A percentile compares a stretch with the other conserved stretches of the same genome.
These are phyloP conservation scores for Hapsidospora chrysogenum DNA, from an alignment of 495 filamentous ascomycete genomes.

Conservation along the genomic window DNA sequence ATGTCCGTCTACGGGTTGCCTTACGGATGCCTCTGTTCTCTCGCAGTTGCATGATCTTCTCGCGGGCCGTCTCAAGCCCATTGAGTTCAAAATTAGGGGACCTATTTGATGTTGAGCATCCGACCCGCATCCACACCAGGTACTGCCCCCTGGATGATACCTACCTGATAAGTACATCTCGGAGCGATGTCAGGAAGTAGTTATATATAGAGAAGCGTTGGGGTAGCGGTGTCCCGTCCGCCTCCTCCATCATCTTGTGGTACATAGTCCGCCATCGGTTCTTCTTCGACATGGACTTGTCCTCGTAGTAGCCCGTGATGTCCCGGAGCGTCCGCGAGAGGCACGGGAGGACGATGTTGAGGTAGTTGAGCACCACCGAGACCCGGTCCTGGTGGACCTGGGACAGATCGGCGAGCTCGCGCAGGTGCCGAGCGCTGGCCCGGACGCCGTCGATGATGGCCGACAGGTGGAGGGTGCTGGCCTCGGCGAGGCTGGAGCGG, in stretches of 20 bases:
- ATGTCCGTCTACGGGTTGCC: conserved; percentile 2
- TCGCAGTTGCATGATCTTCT: conserved; percentile 26
- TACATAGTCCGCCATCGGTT: conserved; percentile 36
- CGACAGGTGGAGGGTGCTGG: conserved; percentile 23
- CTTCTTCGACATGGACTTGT: conserved; percentile 24
- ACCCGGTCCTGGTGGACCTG: conserved; percentile 29
- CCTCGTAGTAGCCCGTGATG: conserved; percentile 31
- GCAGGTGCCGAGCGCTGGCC: conserved; percentile 23
- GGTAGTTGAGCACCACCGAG: conserved; percentile 29
- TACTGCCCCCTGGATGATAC: not conserved
- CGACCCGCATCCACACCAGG: not conserved
- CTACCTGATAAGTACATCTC: conserved; percentile 31
- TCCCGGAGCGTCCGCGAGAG: conserved; percentile 30
- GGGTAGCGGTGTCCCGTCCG: conserved; percentile 26
- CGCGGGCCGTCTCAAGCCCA: conserved; percentile 26
- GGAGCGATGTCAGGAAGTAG: conserved; percentile 28
- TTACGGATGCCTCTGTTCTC: conserved; percentile 26
- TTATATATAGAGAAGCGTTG: conserved; percentile 36
- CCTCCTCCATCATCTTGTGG: conserved; percentile 31
- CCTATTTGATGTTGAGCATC: no score
- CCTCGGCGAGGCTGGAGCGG: conserved; percentile 18
- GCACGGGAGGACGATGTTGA: conserved; percentile 34
- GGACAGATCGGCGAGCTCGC: conserved; percentile 32
- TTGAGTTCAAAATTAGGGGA: conserved; percentile 35
- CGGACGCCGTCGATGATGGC: conserved; percentile 24